Conservation (phyloP, 129 eudicot species). For the Chrysanthemum makinoi region DNA sequence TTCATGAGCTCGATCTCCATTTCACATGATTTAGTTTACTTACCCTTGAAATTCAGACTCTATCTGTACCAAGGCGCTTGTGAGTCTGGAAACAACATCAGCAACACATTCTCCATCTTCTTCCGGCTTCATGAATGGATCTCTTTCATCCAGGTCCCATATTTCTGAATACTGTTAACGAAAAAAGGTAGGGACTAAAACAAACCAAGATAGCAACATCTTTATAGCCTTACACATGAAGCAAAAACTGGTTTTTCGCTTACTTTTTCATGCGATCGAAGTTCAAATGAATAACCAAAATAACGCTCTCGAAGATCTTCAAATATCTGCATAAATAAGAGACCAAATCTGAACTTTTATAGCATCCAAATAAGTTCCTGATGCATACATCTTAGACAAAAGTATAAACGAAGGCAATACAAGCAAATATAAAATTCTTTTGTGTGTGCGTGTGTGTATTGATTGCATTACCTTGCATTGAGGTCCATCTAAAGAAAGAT, state of each 20-base stretch:
- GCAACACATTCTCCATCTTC: constrained; percentile 99
- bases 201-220: constrained; percentile 16
- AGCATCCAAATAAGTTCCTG: no score
- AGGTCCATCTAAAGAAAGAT: constrained; percentile 68
- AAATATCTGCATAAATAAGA: constrained; percentile 38
- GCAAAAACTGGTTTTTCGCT: constrained; percentile 17
- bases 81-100: constrained; percentile 88
- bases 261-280: constrained; percentile 88
- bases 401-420: neutral
- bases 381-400: constrained; percentile 1
- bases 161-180: constrained; percentile 65
- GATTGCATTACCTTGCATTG: constrained; percentile 65
- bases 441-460: neutral
- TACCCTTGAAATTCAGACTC: constrained; percentile 80
- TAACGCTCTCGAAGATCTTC: constrained; percentile 80
- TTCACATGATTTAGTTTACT: neutral
- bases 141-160: constrained; percentile 87
- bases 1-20: no score
- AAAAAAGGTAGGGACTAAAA: neutral
- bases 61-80: constrained; percentile 55
- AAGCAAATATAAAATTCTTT: neutral
- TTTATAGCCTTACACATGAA: neutral
- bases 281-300: constrained; percentile 88
- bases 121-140: constrained; percentile 78
- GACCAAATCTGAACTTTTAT: no score